A percentile compares a stretch with the other conserved stretches of the same genome.
Conservation (phyloP, 2,329 filamentous ascomycete genomes). For the Xylaria multiplex region DNA sequence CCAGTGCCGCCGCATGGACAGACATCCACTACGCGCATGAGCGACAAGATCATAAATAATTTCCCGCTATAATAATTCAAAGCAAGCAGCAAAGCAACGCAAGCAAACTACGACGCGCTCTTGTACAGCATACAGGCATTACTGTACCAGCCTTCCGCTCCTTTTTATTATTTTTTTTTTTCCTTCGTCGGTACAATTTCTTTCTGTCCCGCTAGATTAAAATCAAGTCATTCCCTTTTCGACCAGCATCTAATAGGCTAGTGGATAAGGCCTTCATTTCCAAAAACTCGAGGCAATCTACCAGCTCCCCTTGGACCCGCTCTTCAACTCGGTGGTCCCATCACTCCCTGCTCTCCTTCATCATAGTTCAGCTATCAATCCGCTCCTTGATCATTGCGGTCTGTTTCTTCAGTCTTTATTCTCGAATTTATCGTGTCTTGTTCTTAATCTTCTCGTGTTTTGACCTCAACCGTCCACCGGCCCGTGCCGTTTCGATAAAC, state of each 20-base stretch:
- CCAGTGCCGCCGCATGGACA: constrained; percentile 16
- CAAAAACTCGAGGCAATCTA: constrained; percentile 49
- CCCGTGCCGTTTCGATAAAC: constrained; percentile 38
- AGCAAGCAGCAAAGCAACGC: constrained; percentile 11
- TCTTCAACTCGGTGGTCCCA: constrained; percentile 49
- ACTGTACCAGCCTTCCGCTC: constrained; percentile 38
- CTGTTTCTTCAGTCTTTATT: constrained; percentile 38
- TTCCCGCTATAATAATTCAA: constrained; percentile 32
- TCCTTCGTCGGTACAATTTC: constrained; percentile 36
- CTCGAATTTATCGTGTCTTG: constrained; percentile 31
- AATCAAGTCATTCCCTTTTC: constrained; percentile 48
- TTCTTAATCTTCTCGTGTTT: constrained; percentile 32
- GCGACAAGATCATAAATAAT: constrained; percentile 37
- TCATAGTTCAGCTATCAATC: constrained; percentile 46
- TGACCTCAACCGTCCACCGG: constrained; percentile 22
- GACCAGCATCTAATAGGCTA: constrained; percentile 49
- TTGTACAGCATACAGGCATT: constrained; percentile 28
- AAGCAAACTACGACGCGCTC: constrained; percentile 18
- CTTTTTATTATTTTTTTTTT: constrained; percentile 32
- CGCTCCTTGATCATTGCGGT: constrained; percentile 36
- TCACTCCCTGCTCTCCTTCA: constrained; percentile 48
- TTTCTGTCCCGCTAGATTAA: constrained; percentile 42
- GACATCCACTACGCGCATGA: constrained; percentile 33
- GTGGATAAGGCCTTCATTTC: constrained; percentile 50
- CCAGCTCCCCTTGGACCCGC: constrained; percentile 49